Base-by-base conservation (phyloP, 2,329 filamentous ascomycete genomes). In the Colletotrichum sp. region DNA sequence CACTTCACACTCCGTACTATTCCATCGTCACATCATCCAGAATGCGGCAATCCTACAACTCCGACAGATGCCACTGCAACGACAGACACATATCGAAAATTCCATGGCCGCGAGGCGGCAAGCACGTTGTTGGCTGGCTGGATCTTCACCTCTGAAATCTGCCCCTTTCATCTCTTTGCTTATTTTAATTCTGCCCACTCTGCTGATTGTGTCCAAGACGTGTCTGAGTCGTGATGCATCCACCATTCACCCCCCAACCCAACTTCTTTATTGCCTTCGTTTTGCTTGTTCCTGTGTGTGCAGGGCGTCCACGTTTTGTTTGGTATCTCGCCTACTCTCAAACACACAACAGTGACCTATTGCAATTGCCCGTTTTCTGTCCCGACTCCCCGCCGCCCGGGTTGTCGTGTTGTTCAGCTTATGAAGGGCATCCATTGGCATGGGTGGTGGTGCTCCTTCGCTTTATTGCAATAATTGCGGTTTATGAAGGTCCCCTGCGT, bases 141-240 rank as follows among this genome's bases (percentile, higher is more conserved):
- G 44, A 21, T 49, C 44, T 49, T 24, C 32, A 69, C 57, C 34
- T 69, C 21, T 59, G 21, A 60, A 49, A 49, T 57, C n/a, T 64
- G 60, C 32, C 73, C 73, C 63, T 57, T 76, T 73, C 57, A 69
- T 75, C 63, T 75, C 62, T 30, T 72, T 72, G 57, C 64, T 72
- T 59, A 60, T 69, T 71, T 69, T 30, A 63, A 63, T 28, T 55
- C 39, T 49, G 55, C 30, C 72, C 62, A 76, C 69, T 57, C 30
- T 49, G 49, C 26, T 71, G 49, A 68, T 75, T 72, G 68, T 63
- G 24, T 18, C 55, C 65, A 57, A 60, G 26, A 52, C 16, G 15
- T 63, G 69, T 59, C 69, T 72, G 73, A 76, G 69, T 72, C 63
- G 73, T 76, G 73, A 67, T 75, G 69, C 69, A 67, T 63, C 69